Conservation (phyloP, 352 stramenopile species). For the Phytophthora fragariaefolia region DNA sequence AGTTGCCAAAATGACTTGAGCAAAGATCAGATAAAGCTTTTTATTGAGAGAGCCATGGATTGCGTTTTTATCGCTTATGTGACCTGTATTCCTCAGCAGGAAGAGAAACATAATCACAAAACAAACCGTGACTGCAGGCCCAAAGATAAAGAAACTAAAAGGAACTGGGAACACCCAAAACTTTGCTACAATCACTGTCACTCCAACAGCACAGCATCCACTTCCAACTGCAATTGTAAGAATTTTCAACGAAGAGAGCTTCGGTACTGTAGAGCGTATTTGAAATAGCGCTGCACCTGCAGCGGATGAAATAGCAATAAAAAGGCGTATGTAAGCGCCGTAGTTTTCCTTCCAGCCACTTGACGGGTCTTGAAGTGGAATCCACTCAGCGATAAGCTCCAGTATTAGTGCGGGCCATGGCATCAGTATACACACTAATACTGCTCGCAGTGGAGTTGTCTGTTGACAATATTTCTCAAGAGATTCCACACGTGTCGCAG, state of each 20-base stretch:
- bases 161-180: slow-evolving; percentile 22
- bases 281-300: slow-evolving; percentile 10
- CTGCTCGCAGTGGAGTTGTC: slow-evolving; percentile 1
- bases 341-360: slow-evolving; percentile 16
- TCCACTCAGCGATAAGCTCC: slow-evolving; percentile 17
- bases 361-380: slow-evolving; percentile 26
- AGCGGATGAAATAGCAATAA: slow-evolving; percentile 3
- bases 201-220: background rate
- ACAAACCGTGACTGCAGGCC: background rate
- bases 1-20: slow-evolving; percentile 5
- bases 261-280: slow-evolving; percentile 8
- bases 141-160: slow-evolving; percentile 17
- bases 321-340: slow-evolving; percentile 7
- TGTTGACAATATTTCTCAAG: slow-evolving; percentile 16
- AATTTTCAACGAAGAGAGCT: slow-evolving; percentile 3
- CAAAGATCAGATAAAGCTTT: slow-evolving; percentile 13
- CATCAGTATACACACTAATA: slow-evolving; percentile 14
- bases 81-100: background rate
- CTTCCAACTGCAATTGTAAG: slow-evolving; percentile 1
- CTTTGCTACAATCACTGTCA: slow-evolving; percentile 3
- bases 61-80: background rate
- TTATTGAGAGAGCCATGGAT: background rate
- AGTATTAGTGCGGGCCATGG: slow-evolving; percentile 17
- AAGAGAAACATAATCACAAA: slow-evolving; percentile 9
- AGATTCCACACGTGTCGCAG: slow-evolving; percentile 1